These are phyloP conservation scores for Phialocephala subalpina DNA, from an alignment of 2,329 filamentous ascomycete genomes.

Conservation along the genomic window DNA sequence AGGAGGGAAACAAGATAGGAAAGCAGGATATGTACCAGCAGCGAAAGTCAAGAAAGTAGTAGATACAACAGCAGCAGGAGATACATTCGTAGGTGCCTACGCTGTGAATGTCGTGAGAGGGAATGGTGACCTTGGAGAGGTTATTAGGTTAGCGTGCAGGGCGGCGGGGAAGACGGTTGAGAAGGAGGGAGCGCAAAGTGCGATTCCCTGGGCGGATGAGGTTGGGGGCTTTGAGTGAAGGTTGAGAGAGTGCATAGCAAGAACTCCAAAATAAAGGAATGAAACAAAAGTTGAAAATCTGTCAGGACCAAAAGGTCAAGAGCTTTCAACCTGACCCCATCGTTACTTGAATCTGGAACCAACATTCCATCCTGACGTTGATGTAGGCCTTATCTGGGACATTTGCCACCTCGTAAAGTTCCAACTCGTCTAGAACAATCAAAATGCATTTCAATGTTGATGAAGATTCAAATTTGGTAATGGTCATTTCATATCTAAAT, in stretches of 20 bases:
- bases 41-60: conserved; percentile 77
- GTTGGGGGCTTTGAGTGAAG: conserved; percentile 36
- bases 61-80: conserved; percentile 92
- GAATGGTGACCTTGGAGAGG: conserved; percentile 49
- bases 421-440: too few species aligned
- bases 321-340: too few species aligned
- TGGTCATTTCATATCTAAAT: too few species aligned
- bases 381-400: too few species aligned
- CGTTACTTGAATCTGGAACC: too few species aligned
- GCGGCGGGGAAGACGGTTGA: conserved; percentile 73
- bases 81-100: conserved; percentile 93
- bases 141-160: conserved; percentile 66
- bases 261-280: neutral
- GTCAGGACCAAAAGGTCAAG: too few species aligned
- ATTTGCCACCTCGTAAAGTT: too few species aligned
- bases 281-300: neutral
- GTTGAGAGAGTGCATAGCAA: neutral
- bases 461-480: too few species aligned
- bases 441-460: too few species aligned
- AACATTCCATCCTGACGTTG: too few species aligned
- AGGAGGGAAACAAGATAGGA: neutral
- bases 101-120: conserved; percentile 71
- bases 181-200: conserved; percentile 68
- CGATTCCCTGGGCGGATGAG: conserved; percentile 72
- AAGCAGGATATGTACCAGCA: conserved; percentile 63